phyloP scores from a whole-genome alignment of 768 basidiomycete genomes.

The Neoboletus subvelutipes region DNA sequence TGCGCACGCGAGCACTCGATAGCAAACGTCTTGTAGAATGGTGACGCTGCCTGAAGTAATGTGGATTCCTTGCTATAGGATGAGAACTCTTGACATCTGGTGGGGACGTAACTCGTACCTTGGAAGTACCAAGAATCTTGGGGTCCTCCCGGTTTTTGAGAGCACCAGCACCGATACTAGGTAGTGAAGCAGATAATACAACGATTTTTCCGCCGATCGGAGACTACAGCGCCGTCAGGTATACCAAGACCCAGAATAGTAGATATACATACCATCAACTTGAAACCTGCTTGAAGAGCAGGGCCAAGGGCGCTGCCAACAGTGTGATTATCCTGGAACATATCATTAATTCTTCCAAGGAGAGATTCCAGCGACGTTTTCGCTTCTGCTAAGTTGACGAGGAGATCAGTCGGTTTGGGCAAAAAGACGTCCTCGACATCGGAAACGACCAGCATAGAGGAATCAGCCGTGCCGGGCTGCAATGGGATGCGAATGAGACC shows the following conservation, averaged over 20 bases:
- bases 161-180: constrained; percentile 84
- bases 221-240: constrained; percentile 44
- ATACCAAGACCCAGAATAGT: not conserved
- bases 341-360: constrained; percentile 82
- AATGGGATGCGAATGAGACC: not conserved
- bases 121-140: constrained; percentile 91
- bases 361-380: constrained; percentile 78
- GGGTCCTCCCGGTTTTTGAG: constrained; percentile 97
- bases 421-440: constrained; percentile 98
- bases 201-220: constrained; percentile 95
- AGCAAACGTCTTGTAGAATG: constrained; percentile 98
- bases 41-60: constrained; percentile 87
- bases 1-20: constrained; percentile 98
- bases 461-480: constrained; percentile 70
- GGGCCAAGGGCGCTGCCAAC: constrained; percentile 94
- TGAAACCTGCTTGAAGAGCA: constrained; percentile 93
- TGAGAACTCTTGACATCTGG: constrained; percentile 1
- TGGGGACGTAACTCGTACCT: constrained; percentile 45
- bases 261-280: constrained; percentile 68
- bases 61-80: constrained; percentile 68
- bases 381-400: constrained; percentile 89
- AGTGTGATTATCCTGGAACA: constrained; percentile 96
- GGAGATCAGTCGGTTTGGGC: constrained; percentile 93
- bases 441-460: constrained; percentile 95
- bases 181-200: constrained; percentile 81